A percentile compares a stretch with the other conserved stretches of the same genome.
phyloP scores from a whole-genome alignment of 257 asterid genomes.

The Przewalskia tangutica region DNA sequence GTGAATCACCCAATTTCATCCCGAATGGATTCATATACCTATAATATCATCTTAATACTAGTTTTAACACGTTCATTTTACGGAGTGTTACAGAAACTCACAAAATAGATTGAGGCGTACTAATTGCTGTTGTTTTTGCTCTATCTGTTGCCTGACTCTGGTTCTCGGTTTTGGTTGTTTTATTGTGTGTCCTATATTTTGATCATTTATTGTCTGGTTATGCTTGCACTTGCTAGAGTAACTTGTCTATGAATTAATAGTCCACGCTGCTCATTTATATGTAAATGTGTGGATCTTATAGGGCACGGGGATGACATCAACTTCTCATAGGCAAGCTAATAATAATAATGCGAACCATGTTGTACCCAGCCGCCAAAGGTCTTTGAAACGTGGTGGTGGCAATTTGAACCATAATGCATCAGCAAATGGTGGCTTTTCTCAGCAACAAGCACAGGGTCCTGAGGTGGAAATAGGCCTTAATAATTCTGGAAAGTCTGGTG shows the following conservation, averaged over 20 bases:
- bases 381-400: slow-evolving; percentile 40
- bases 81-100: too few relatives aligned
- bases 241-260: neutral
- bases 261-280: neutral
- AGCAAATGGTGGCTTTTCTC: slow-evolving; percentile 33
- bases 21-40: too few relatives aligned
- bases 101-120: neutral
- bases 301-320: slow-evolving; percentile 25
- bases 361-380: slow-evolving; percentile 37
- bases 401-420: slow-evolving; percentile 21
- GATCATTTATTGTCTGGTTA: neutral
- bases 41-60: too few relatives aligned
- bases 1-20: too few relatives aligned
- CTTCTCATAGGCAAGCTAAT: slow-evolving; percentile 36
- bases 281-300: neutral
- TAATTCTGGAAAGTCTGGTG: slow-evolving; percentile 24
- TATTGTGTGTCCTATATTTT: neutral
- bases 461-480: slow-evolving; percentile 17
- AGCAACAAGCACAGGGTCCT: slow-evolving; percentile 24
- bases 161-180: neutral
- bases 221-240: neutral
- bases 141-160: neutral
- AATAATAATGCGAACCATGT: slow-evolving; percentile 24
- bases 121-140: neutral
- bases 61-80: too few relatives aligned